Base-by-base conservation (phyloP, 305 asterid genomes). In the Fraxinus platypoda region DNA sequence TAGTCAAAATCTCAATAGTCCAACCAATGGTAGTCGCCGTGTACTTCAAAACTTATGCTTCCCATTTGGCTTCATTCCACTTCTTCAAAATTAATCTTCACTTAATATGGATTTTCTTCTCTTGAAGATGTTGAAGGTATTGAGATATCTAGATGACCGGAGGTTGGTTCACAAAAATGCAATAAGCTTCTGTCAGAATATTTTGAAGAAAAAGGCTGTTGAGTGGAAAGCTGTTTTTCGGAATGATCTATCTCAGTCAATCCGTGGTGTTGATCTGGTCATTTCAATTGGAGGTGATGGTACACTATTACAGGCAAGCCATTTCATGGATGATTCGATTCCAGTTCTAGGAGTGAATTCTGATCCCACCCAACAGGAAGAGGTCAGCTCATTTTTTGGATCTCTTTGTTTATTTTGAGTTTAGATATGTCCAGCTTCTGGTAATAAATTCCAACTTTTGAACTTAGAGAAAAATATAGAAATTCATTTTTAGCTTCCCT, bases 261-360 rank as follows among this genome's bases (percentile, higher is more conserved):
- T 95, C 78, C 89, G 80, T 83, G 91, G 88, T 84, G 97, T 94
- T 17, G 97, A 95, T 90, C 90, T 95, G 78, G 93, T 95, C 59
- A 83, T 95, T 72, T 88, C 97, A 0, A 81, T 94, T 77, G 99
- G 99, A 76, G 99, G 99, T 74, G 99, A 95, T 89, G 99, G 97
- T 34, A 95, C 99, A 6, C 85, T 95, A 57, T 76, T 95, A 74
- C 97, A 85, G 84, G 96, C 97, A 76, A 93, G 97, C 89, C 98
- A 95, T 90, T 90, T 94, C 46, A 66, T 95, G 84, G 98, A 93
- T 84, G 90, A 88, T 79, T 84, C 92, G 3, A 79, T 94, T 87
- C 98, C 98, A 43, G 90, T 93, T 88, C 91, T 95, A 9, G 98
- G 99, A 74, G 95, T 95, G 49, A 95, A 94, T 83, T 95, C 98